A percentile compares a stretch with the other conserved stretches of the same genome.
Evolutionary conservation across 768 basidiomycete species (phyloP).

Genomic region (Cantharellus cinnabarinus): DNA sequence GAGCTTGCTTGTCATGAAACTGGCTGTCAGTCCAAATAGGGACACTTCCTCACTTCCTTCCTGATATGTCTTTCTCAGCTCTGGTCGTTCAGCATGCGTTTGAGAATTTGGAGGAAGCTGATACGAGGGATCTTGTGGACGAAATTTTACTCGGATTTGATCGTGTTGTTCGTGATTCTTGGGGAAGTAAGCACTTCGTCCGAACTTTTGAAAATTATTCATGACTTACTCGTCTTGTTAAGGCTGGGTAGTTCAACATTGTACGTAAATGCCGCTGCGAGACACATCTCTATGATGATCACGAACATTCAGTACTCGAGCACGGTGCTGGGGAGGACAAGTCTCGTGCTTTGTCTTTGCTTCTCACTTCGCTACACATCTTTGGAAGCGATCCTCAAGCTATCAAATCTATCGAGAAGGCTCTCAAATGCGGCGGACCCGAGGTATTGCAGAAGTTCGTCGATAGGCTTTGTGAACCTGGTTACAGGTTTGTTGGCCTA

Average conservation of each 20-base stretch:
- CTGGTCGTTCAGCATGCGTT: constrained; percentile 11
- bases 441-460: constrained; percentile 57
- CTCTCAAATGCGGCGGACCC: constrained; percentile 64
- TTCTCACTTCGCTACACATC: constrained; percentile 54
- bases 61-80: background rate
- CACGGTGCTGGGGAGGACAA: constrained; percentile 63
- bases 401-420: constrained; percentile 72
- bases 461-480: constrained; percentile 68
- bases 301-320: constrained; percentile 39
- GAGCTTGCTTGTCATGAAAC: constrained; percentile 80
- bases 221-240: background rate
- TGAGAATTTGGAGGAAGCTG: constrained; percentile 11
- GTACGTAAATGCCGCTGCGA: background rate
- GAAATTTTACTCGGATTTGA: constrained; percentile 24
- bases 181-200: constrained; percentile 32
- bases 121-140: constrained; percentile 9
- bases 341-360: constrained; percentile 55
- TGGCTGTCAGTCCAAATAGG: constrained; percentile 31
- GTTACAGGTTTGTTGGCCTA: constrained; percentile 37
- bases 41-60: background rate
- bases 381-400: constrained; percentile 72
- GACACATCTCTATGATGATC: background rate
- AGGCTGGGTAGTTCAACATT: constrained; percentile 7
- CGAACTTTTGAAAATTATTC: background rate
- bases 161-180: constrained; percentile 70